phyloP scores from a whole-genome alignment of 768 basidiomycete genomes.

The Asterophora lycoperdoides region DNA sequence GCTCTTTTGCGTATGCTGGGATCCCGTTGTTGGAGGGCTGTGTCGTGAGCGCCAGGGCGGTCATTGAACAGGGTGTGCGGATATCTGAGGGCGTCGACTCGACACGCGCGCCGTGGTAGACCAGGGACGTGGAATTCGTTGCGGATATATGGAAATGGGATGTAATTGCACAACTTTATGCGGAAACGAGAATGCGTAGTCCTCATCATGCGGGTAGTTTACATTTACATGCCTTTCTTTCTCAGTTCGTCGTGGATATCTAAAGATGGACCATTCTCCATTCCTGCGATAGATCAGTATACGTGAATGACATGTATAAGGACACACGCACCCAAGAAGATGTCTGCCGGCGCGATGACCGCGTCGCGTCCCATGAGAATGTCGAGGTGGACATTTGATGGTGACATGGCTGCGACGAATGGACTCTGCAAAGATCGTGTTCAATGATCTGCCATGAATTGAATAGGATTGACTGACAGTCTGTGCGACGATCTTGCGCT shows the following conservation, averaged over 20 bases:
- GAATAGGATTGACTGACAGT: constrained; percentile 43
- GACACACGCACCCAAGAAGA: constrained; percentile 63
- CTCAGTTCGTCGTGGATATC: constrained; percentile 68
- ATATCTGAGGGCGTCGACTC: constrained; percentile 29
- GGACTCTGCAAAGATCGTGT: constrained; percentile 42
- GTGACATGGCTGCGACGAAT: constrained; percentile 59
- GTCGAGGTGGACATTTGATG: constrained; percentile 84
- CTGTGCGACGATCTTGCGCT: constrained; percentile 74
- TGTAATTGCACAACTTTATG: not conserved
- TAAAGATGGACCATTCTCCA: constrained; percentile 44
- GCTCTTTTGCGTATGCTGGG: constrained; percentile 65
- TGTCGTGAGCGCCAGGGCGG: constrained; percentile 64
- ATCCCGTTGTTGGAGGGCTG: constrained; percentile 81
- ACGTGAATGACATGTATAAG: not conserved
- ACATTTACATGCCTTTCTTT: constrained; percentile 53
- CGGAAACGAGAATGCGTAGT: constrained; percentile 3
- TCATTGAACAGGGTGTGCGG: constrained; percentile 43
- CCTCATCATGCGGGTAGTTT: constrained; percentile 19
- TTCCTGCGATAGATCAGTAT: constrained; percentile 35
- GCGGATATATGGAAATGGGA: not conserved
- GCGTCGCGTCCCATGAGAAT: constrained; percentile 94
- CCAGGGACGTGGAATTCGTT: not conserved
- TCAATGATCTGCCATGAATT: not conserved
- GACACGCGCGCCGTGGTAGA: constrained; percentile 14
- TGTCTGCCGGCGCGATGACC: constrained; percentile 68